Evolutionary conservation across 1,284 basidiomycete genomes (phyloP).

Genomic region (Mycosarcoma mackinlayi): DNA sequence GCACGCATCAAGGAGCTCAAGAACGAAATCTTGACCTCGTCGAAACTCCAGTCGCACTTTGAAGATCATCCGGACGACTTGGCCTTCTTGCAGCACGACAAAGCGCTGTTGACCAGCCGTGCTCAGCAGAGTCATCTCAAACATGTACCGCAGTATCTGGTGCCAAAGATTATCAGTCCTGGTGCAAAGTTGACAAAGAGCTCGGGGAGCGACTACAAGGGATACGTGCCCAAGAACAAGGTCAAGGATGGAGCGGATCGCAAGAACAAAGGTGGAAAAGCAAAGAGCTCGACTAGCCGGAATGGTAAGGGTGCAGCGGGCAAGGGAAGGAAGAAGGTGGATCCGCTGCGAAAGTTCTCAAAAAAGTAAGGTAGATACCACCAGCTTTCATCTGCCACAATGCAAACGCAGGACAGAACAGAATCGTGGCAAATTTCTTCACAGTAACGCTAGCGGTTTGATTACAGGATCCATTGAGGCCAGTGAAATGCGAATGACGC

Average conservation of each 20-base stretch:
- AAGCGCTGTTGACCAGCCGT: slow-evolving; percentile 86
- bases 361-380: slow-evolving; percentile 50
- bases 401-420: too few relatives aligned
- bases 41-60: slow-evolving; percentile 96
- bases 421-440: too few relatives aligned
- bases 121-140: slow-evolving; percentile 86
- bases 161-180: slow-evolving; percentile 79
- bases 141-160: slow-evolving; percentile 91
- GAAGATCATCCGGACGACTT: slow-evolving; percentile 96
- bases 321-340: slow-evolving; percentile 42
- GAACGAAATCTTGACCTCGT: slow-evolving; percentile 90
- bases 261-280: slow-evolving; percentile 10
- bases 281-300: slow-evolving; percentile 9
- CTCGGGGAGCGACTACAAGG: slow-evolving; percentile 10
- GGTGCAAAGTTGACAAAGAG: slow-evolving; percentile 4
- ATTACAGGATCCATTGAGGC: too few relatives aligned
- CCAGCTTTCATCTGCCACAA: not conserved
- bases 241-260: slow-evolving; percentile 1
- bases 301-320: not conserved
- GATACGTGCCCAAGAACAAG: slow-evolving; percentile 41
- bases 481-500: too few relatives aligned
- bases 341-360: slow-evolving; percentile 56
- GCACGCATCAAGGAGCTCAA: slow-evolving; percentile 95
- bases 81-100: slow-evolving; percentile 92
- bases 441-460: too few relatives aligned